phyloP scores from a whole-genome alignment of 2,329 filamentous ascomycete genomes.

The Ilyonectria mors-panacis region DNA sequence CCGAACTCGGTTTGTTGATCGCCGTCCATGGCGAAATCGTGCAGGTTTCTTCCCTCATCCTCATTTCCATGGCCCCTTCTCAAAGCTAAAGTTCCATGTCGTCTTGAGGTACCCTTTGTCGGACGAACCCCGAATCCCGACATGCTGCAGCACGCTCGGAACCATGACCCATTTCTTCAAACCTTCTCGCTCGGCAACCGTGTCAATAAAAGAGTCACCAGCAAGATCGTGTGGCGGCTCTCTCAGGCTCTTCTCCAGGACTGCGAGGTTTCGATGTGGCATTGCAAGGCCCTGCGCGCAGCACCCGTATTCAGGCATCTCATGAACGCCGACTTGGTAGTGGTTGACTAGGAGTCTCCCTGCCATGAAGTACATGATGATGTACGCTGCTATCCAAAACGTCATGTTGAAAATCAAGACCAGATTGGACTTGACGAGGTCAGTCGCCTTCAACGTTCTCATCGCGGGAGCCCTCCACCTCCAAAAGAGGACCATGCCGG shows the following conservation, averaged over 20 bases:
- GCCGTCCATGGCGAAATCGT: not conserved
- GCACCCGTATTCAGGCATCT: slow-evolving; percentile 55
- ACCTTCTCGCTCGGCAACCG: slow-evolving; percentile 41
- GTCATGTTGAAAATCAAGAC: slow-evolving; percentile 34
- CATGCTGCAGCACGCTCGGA: slow-evolving; percentile 53
- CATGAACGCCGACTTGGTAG: slow-evolving; percentile 43
- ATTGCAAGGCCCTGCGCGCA: slow-evolving; percentile 55
- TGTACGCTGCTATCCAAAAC: slow-evolving; percentile 45
- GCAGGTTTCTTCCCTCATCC: not conserved
- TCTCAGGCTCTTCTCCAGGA: slow-evolving; percentile 36
- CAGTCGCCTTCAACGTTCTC: slow-evolving; percentile 24
- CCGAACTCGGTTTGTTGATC: not conserved
- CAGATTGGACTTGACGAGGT: slow-evolving; percentile 21
- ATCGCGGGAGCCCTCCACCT: slow-evolving; percentile 27
- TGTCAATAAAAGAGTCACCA: slow-evolving; percentile 52
- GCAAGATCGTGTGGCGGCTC: slow-evolving; percentile 41
- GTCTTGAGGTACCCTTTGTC: slow-evolving; percentile 44
- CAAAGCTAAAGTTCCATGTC: slow-evolving; percentile 53
- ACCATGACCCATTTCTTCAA: slow-evolving; percentile 52
- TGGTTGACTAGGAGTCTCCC: slow-evolving; percentile 47
- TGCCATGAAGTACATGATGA: slow-evolving; percentile 48
- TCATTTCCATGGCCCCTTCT: slow-evolving; percentile 34
- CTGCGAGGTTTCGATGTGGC: slow-evolving; percentile 44
- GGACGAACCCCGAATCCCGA: slow-evolving; percentile 49
- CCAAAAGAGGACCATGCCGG: slow-evolving; percentile 29